Evolutionary conservation across 768 basidiomycete genomes (phyloP).

Genomic region (Gloeophyllum trabeum): DNA sequence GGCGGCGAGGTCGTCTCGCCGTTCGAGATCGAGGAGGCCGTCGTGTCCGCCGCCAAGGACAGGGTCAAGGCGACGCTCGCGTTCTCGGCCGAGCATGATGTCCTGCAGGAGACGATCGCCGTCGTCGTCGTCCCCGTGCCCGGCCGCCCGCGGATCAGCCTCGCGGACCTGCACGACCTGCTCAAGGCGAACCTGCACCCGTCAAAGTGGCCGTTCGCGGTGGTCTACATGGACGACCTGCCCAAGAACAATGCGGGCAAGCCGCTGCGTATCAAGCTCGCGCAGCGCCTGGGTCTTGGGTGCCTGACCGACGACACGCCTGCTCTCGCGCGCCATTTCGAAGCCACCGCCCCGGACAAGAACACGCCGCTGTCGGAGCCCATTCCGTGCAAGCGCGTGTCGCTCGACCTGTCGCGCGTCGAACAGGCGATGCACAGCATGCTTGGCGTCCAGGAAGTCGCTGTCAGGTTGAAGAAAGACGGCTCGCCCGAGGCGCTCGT

Average conservation of each 20-base stretch:
- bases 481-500: slow-evolving; percentile 27
- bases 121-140: slow-evolving; percentile 28
- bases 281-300: slow-evolving; percentile 28
- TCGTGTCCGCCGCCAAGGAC: slow-evolving; percentile 29
- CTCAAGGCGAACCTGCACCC: slow-evolving; percentile 35
- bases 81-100: slow-evolving; percentile 34
- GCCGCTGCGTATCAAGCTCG: slow-evolving; percentile 32
- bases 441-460: slow-evolving; percentile 21
- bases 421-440: slow-evolving; percentile 17
- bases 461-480: slow-evolving; percentile 20
- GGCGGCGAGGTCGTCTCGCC: slow-evolving; percentile 54
- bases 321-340: slow-evolving; percentile 26
- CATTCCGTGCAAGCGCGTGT: slow-evolving; percentile 24
- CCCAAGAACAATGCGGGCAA: slow-evolving; percentile 39
- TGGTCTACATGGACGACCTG: slow-evolving; percentile 35
- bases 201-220: slow-evolving; percentile 35
- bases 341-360: slow-evolving; percentile 21
- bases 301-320: slow-evolving; percentile 23
- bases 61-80: slow-evolving; percentile 29
- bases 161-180: slow-evolving; percentile 29
- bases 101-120: slow-evolving; percentile 36
- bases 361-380: slow-evolving; percentile 23
- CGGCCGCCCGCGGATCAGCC: slow-evolving; percentile 22
- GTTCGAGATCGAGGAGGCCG: slow-evolving; percentile 49
- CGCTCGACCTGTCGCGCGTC: slow-evolving; percentile 17